phyloP scores from a whole-genome alignment of 495 filamentous ascomycete species.

The Parachaetomium inaequale region DNA sequence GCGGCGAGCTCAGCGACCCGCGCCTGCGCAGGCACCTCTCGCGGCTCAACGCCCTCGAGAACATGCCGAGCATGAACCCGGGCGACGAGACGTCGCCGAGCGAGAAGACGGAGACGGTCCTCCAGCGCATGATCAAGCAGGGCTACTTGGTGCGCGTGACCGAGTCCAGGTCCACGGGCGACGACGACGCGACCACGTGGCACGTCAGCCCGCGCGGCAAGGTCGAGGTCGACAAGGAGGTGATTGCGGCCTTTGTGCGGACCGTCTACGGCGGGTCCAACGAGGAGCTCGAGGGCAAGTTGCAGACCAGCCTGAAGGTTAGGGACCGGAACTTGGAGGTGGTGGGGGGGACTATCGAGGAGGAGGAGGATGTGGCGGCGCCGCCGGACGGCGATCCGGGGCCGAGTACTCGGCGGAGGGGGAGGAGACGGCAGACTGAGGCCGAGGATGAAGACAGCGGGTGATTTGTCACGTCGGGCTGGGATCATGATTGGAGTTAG shows the following conservation, averaged over 20 bases:
- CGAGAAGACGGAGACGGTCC: slow-evolving; percentile 70
- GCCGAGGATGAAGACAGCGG: slow-evolving; percentile 7
- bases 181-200: slow-evolving; percentile 74
- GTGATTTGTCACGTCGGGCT: not conserved
- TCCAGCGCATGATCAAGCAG: slow-evolving; percentile 73
- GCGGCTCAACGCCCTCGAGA: slow-evolving; percentile 70
- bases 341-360: slow-evolving; percentile 19
- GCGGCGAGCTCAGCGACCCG: slow-evolving; percentile 66
- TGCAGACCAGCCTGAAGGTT: slow-evolving; percentile 53
- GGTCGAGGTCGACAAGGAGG: slow-evolving; percentile 72
- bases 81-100: slow-evolving; percentile 55
- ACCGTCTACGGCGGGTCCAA: slow-evolving; percentile 52
- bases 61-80: slow-evolving; percentile 47
- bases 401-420: slow-evolving; percentile 20
- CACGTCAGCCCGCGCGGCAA: slow-evolving; percentile 81
- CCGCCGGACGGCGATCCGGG: slow-evolving; percentile 22
- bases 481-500: not conserved
- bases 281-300: slow-evolving; percentile 51
- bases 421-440: slow-evolving; percentile 16
- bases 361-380: slow-evolving; percentile 14
- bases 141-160: slow-evolving; percentile 75
- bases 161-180: slow-evolving; percentile 52
- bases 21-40: slow-evolving; percentile 69
- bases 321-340: slow-evolving; percentile 33
- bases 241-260: slow-evolving; percentile 66